phyloP scores from a whole-genome alignment of 2,329 filamentous ascomycete species.

The Neophaeococcomyces mojaviensis region DNA sequence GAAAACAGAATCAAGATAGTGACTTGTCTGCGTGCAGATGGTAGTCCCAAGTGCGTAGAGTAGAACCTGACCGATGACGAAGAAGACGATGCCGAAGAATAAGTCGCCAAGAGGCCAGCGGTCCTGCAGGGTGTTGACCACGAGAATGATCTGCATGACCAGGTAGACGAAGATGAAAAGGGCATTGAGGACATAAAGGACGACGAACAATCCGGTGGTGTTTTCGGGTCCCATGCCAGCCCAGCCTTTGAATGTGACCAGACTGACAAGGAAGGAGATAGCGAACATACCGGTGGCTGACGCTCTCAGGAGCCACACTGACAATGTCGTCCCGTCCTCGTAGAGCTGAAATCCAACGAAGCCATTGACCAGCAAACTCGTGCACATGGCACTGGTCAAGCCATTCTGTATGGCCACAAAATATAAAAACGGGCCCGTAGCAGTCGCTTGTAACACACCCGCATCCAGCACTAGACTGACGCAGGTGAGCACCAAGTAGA shows the following conservation, averaged over 20 bases:
- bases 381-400: constrained; percentile 74
- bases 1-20: constrained; percentile 91
- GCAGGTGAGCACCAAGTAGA: constrained; percentile 86
- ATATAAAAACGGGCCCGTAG: constrained; percentile 74
- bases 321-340: constrained; percentile 89
- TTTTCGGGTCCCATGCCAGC: constrained; percentile 76
- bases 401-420: constrained; percentile 85
- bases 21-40: constrained; percentile 76
- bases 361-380: constrained; percentile 87
- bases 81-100: constrained; percentile 80
- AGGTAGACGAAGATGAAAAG: constrained; percentile 80
- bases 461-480: constrained; percentile 85
- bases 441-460: constrained; percentile 73
- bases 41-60: constrained; percentile 81
- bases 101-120: constrained; percentile 94
- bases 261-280: constrained; percentile 76
- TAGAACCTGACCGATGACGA: constrained; percentile 84
- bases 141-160: constrained; percentile 78
- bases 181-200: constrained; percentile 85
- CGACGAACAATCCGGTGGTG: constrained; percentile 81
- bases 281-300: constrained; percentile 74
- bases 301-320: constrained; percentile 82
- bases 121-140: constrained; percentile 83
- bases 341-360: constrained; percentile 98
- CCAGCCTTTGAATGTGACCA: constrained; percentile 90